Base-by-base conservation (phyloP, 2,329 filamentous ascomycete genomes). In the Aspergillus ibericus region DNA sequence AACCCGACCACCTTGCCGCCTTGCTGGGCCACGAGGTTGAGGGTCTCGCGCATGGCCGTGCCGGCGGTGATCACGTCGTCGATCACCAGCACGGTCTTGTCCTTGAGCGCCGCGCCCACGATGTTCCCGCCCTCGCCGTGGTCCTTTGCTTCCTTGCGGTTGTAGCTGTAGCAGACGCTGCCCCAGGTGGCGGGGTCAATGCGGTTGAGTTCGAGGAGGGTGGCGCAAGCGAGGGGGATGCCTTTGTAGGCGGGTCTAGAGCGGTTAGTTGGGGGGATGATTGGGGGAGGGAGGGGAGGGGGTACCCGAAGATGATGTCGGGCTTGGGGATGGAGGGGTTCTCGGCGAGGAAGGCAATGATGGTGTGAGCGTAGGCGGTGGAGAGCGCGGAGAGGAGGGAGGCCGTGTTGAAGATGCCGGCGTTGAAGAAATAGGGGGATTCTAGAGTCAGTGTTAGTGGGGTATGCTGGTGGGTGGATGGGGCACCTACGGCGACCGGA, bases 341-440 rank as follows among this genome's bases (percentile, higher is more conserved):
- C 56, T 75, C 68, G n/a, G 77, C 71, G 48, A 65, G 63, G 63
- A 63, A 69, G 38, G 67, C 68, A 44, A 75, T 72, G 63, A 78
- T 78, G 42, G 79, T 77, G 63, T 83, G 76, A n/a, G 75, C 93
- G 77, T 93, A 98, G 59, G 93, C 92, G 40, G 86, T 84, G 53
- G 89, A 85, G 66, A 96, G 90, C 57, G 92, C 86, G 62, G 84
- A 85, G 63, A 96, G 86, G 29, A 96, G 85, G 62, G 88, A 83
- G 20, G 89, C 89, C 53, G 88, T 88, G 82, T 95, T 92, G 78
- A 98, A 96, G 69, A 91, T 86, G 60, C 93, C 92, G 48, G 93
- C 92, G 77, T 96, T 97, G 87, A 98, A 96, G 83, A 98, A 98
- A 84, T 98, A 98, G 42, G 95, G 95, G 12, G 92, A 96, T 69